Evolutionary conservation across 805 yeast genomes (phyloP), one percentile per base, ranked within the genome.

Genomic region (Suhomyces vadensis): DNA sequence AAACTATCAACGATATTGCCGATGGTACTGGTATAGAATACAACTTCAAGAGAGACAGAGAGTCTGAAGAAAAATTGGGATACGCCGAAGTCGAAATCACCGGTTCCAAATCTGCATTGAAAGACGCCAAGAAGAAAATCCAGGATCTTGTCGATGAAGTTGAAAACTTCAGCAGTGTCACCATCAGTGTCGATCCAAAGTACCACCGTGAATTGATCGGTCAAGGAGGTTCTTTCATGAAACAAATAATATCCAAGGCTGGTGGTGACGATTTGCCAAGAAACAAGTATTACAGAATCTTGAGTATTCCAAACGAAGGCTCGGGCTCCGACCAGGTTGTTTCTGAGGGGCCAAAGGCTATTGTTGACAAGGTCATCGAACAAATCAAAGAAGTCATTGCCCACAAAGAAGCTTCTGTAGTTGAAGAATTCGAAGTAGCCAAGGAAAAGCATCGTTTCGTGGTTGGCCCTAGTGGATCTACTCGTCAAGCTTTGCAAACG

Each of bases 201-300:
- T 83, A 81, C 69, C 90, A 85, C 63, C 82, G 84, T 56, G 77
- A 75, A 43, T 73, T 92, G 53, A 80, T 89, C 48, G 98, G 98
- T 24, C 78, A 82, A 44, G 81, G 82, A 49, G 96, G 96, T 46
- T 73, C 85, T 20, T 79, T 74, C 16, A 80, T 86, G 69, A 80
- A 83, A 53, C 86, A 81, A 39, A 86, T 94, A 42, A 81, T 91
- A 41, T 57, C 78, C 39, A 78, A 78, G 42, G 96, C 97, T 29
- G 96, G 97, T 48, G 77, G 75, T 40, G 85, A 79, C 48, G 56
- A 60, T 38, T 52, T 66, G 39, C 63, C 73, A 24, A 71, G 75
- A 47, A 46, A 50, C 42, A 77, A 72, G 44, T 77, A 78, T 57
- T 69, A 77, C 56, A 75, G 82, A 54, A 70, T 80, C 52, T 74